Conservation (phyloP, 108 stramenopile species). For the Skeletonema costatum region DNA sequence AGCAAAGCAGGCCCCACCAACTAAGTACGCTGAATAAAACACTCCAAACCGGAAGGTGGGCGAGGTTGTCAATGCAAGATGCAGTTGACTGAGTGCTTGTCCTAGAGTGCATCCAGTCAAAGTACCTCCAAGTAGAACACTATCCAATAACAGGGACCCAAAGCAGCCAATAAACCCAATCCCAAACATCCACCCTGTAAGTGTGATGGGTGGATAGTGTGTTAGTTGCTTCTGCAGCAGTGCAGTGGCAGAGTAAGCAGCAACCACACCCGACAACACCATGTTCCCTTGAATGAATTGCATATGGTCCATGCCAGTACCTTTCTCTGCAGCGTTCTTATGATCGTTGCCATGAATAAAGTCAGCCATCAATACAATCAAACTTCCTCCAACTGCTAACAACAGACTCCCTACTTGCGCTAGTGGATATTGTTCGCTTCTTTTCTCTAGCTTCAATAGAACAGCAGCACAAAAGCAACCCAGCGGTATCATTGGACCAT, state of each 20-base stretch:
- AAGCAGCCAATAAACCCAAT: constrained; percentile 21
- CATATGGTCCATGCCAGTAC: background rate
- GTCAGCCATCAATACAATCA: constrained; percentile 35
- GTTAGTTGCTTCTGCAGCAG: constrained; percentile 33
- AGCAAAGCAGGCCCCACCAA: constrained; percentile 33
- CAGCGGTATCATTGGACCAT: constrained; percentile 45
- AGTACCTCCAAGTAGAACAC: constrained; percentile 13
- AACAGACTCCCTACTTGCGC: constrained; percentile 25
- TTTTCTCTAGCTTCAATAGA: constrained; percentile 28
- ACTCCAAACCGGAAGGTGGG: constrained; percentile 38
- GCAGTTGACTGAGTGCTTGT: constrained; percentile 19
- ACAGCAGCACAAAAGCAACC: constrained; percentile 32
- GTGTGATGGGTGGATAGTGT: constrained; percentile 37
- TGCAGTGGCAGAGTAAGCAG: constrained; percentile 26
- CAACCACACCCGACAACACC: constrained; percentile 23
- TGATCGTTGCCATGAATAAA: constrained; percentile 4
- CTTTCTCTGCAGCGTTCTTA: background rate
- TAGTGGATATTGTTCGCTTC: constrained; percentile 10
- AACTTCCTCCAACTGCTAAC: constrained; percentile 33
- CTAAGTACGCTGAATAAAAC: constrained; percentile 28
- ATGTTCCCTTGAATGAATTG: constrained; percentile 39
- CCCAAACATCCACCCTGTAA: constrained; percentile 41
- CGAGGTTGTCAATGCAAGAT: constrained; percentile 22
- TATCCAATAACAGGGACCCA: constrained; percentile 18
- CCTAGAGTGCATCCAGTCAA: constrained; percentile 29